Conservation (phyloP, 345 rosid species). For the Aethionema arabicum region DNA sequence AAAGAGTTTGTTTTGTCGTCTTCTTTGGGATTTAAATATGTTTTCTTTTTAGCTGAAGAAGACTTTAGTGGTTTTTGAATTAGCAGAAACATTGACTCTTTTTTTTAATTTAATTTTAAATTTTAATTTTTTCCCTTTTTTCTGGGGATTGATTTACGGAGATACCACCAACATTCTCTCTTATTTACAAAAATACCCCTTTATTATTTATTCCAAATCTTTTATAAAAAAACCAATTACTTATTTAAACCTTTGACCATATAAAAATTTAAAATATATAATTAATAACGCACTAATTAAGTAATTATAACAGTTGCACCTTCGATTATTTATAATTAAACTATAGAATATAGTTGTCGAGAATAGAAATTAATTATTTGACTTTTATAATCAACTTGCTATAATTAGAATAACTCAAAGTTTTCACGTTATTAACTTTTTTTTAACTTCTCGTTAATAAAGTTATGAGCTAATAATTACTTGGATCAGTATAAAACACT, state of each 20-base stretch:
- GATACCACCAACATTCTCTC: constrained; percentile 16
- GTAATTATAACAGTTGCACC: neutral
- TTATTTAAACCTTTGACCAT: neutral
- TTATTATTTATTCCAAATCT: constrained; percentile 13
- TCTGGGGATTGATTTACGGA: neutral
- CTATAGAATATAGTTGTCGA: too few species aligned
- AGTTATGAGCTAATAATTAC: constrained; percentile 25
- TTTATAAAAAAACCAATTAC: neutral
- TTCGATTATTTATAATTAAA: neutral
- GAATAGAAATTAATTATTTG: neutral
- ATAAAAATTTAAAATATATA: neutral
- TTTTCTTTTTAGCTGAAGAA: constrained; percentile 40
- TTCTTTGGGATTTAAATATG: constrained; percentile 41
- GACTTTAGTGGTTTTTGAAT: constrained; percentile 42
- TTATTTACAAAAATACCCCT: constrained; percentile 27
- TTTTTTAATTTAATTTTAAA: too few species aligned
- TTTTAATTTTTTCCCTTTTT: constrained; percentile 21
- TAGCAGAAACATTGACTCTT: constrained; percentile 32
- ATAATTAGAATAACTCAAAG: constrained; percentile 19
- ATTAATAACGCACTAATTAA: neutral
- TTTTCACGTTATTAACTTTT: neutral
- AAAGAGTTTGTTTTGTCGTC: constrained; percentile 29
- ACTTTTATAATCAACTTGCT: constrained; percentile 21
- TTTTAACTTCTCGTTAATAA: constrained; percentile 18
- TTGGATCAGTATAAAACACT: constrained; percentile 4